Evolutionary conservation across 257 asterid species (phyloP).

Genomic region (Oldenlandia corymbosa): DNA sequence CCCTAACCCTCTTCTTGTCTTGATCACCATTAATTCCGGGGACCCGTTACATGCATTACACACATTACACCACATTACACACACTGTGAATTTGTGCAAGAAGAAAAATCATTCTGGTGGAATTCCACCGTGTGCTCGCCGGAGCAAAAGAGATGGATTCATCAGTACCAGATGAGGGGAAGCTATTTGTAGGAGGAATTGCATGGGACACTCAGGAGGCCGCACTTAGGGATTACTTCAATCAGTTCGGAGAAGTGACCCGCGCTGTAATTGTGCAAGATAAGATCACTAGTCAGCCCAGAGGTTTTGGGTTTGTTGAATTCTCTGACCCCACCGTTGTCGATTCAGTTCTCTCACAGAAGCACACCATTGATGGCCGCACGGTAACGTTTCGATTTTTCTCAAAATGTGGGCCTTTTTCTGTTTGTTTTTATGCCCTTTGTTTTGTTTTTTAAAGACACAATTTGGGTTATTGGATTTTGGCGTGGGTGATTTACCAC

Average conservation of each 20-base stretch:
- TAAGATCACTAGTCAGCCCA: slow-evolving; percentile 22
- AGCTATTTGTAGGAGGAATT: slow-evolving; percentile 38
- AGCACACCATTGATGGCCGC: slow-evolving; percentile 38
- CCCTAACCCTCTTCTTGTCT: slow-evolving; percentile 6
- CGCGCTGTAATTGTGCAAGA: slow-evolving; percentile 29
- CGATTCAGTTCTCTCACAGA: slow-evolving; percentile 27
- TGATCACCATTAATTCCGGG: not conserved
- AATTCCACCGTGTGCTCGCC: not conserved
- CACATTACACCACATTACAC: not conserved
- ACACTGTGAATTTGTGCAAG: not conserved
- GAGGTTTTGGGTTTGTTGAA: slow-evolving; percentile 38
- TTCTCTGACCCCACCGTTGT: slow-evolving; percentile 34
- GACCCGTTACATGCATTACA: not conserved
- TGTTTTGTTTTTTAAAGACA: not conserved
- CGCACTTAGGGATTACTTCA: slow-evolving; percentile 26
- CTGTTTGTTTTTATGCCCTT: not conserved
- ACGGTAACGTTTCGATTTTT: slow-evolving; percentile 16
- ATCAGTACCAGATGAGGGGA: slow-evolving; percentile 33
- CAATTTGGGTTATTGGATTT: not conserved
- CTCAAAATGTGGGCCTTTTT: not conserved
- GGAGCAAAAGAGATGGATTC: not conserved
- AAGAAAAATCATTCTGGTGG: not conserved
- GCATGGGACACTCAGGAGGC: slow-evolving; percentile 35
- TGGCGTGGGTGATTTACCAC: not conserved
- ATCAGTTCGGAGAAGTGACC: slow-evolving; percentile 32